Percentiles rank a stretch among this genome's conserved stretches.
Conservation (phyloP, 306 rosid genomes). For the Alnus glutinosa region DNA sequence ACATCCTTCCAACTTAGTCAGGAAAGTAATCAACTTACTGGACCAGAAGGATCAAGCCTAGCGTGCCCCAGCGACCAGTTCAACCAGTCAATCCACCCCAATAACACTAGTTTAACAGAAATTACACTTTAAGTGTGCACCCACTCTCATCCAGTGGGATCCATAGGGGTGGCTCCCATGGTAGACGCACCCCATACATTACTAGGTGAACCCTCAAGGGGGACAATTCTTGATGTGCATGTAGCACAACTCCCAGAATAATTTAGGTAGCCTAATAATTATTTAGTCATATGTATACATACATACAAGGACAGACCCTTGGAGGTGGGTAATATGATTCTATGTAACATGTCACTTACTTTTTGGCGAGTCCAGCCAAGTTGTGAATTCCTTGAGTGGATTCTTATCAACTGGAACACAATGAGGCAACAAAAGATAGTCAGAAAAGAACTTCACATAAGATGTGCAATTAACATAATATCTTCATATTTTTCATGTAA, state of each 20-base stretch:
- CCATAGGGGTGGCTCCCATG: background rate
- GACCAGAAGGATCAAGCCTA: slow-evolving; percentile 7
- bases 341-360: slow-evolving; percentile 45
- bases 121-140: background rate
- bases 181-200: background rate
- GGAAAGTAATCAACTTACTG: slow-evolving; percentile 11
- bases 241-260: background rate
- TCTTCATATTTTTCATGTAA: slow-evolving; percentile 3
- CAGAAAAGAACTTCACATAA: slow-evolving; percentile 25
- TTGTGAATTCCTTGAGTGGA: slow-evolving; percentile 63
- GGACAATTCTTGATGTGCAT: background rate
- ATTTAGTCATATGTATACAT: no score
- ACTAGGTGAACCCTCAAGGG: background rate
- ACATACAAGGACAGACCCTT: background rate
- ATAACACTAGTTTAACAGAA: background rate
- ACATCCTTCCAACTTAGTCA: slow-evolving; percentile 19
- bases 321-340: background rate
- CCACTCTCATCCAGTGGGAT: background rate
- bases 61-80: slow-evolving; percentile 8
- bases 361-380: slow-evolving; percentile 92
- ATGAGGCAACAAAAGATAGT: slow-evolving; percentile 24
- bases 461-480: slow-evolving; percentile 17
- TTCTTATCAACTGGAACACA: slow-evolving; percentile 63
- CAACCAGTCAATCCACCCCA: slow-evolving; percentile 19
- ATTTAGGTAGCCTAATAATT: no score